These are phyloP conservation scores for Penicillium sp. DNA, from an alignment of 2,329 filamentous ascomycete species.

Conservation along the genomic window DNA sequence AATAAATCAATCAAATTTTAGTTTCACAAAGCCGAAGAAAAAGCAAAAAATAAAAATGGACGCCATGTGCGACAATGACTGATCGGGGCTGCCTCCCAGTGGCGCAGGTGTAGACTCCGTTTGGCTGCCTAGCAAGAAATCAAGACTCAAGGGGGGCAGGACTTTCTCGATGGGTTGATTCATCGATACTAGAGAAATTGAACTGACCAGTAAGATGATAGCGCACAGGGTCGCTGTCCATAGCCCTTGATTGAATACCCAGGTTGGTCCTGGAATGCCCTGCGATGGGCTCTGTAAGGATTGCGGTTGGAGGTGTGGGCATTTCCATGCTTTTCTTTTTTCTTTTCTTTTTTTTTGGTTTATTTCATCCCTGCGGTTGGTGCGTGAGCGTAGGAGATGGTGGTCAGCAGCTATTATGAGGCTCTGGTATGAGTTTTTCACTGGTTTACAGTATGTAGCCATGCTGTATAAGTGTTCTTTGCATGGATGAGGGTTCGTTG, in stretches of 20 bases:
- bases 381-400: slow-evolving; percentile 31
- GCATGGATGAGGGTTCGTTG: not conserved
- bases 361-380: slow-evolving; percentile 32
- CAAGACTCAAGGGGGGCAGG: slow-evolving; percentile 23
- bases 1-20: not conserved
- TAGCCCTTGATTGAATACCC: slow-evolving; percentile 22
- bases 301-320: slow-evolving; percentile 9
- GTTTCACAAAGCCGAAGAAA: slow-evolving; percentile 2
- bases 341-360: slow-evolving; percentile 19
- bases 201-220: not conserved
- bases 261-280: slow-evolving; percentile 21
- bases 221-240: not conserved
- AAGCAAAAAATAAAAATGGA: slow-evolving; percentile 7
- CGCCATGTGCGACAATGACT: slow-evolving; percentile 33
- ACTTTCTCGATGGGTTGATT: slow-evolving; percentile 31
- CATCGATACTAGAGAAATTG: slow-evolving; percentile 17
- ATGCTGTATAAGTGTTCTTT: not conserved
- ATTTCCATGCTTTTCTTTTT: slow-evolving; percentile 9
- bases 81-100: slow-evolving; percentile 32
- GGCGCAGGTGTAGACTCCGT: slow-evolving; percentile 27
- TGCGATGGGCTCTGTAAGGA: slow-evolving; percentile 33
- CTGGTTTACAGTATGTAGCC: not conserved
- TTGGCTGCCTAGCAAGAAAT: slow-evolving; percentile 20
- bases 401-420: slow-evolving; percentile 10
- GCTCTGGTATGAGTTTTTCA: slow-evolving; percentile 8